These are phyloP conservation scores for Microdochium nivale DNA, from an alignment of 2,329 filamentous ascomycete species.

Conservation along the genomic window DNA sequence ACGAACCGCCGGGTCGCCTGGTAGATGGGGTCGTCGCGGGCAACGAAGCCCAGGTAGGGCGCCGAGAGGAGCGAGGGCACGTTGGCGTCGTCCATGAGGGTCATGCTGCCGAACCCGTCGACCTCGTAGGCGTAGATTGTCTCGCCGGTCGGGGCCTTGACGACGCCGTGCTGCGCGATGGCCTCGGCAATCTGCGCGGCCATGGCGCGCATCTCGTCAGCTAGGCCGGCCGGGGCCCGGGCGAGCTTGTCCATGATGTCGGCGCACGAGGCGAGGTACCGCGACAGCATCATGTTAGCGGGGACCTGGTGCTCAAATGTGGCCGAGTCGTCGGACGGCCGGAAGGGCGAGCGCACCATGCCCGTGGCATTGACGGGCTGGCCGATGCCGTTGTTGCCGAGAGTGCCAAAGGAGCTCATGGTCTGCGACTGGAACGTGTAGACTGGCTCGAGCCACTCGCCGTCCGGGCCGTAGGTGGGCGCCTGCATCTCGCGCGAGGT, in stretches of 20 bases:
- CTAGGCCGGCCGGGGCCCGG: conserved; percentile 29
- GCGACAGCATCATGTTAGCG: conserved; percentile 76
- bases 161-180: conserved; percentile 63
- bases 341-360: conserved; percentile 78
- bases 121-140: conserved; percentile 26
- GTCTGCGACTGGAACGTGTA: conserved; percentile 71
- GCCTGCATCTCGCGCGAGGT: conserved; percentile 56
- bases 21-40: conserved; percentile 56
- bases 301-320: conserved; percentile 84
- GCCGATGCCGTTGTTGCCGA: conserved; percentile 67
- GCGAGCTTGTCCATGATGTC: conserved; percentile 34
- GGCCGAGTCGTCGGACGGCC: conserved; percentile 82
- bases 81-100: conserved; percentile 66
- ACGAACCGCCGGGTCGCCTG: conserved; percentile 74
- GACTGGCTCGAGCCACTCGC: conserved; percentile 41
- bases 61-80: conserved; percentile 58
- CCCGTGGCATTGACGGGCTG: conserved; percentile 76
- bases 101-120: conserved; percentile 54
- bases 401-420: conserved; percentile 68
- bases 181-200: conserved; percentile 56
- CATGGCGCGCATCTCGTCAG: conserved; percentile 46
- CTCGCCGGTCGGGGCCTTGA: conserved; percentile 23
- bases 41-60: conserved; percentile 54
- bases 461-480: conserved; percentile 54
- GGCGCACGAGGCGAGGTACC: conserved; percentile 45